Evolutionary conservation across 176 grass and related monocot genomes (phyloP), one percentile per base, ranked within the genome.

Genomic region (Dendrocalamus sinicus): DNA sequence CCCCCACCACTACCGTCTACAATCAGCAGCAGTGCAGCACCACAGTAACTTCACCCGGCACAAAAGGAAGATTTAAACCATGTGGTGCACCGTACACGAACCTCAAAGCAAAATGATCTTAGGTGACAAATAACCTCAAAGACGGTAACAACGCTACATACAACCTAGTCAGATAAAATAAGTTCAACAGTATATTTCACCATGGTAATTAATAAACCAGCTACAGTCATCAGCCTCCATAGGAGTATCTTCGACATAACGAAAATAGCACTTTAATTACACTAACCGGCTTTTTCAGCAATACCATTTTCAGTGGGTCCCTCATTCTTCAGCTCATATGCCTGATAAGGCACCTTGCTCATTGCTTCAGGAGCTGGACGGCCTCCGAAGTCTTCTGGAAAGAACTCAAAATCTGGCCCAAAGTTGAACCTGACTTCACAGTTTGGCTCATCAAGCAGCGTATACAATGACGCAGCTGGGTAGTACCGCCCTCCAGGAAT

Each of bases 381-480:
- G 50, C 52, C 79, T 75, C 88, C 92, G 22, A 99, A 96, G 81
- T 99, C 92, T 85, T 89, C 70, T 1, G 90, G 94, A 81, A 92
- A 96, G 65, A 83, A 88, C 19, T 88, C 72, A 1, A 99, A 99
- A 84, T 93, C 84, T 24, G 94, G 94, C 6, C 94, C 94, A 73
- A 99, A 96, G 77, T 96, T 99, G 87, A 99, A 99, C 67, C 46
- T 86, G 22, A 96, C 97, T 73, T 89, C 82, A 41, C 92, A 96
- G 77, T 89, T 96, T 19, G 90, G 88, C 66, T 99, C 81, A n/a
- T 91, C 87, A 77, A 89, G 97, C 24, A 96, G 67, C 5, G 97
- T 93, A 74, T 99, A 99, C 87, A 91, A 90, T 30, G 94, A 99
- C 19, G 90, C 92, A 9, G 97, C 94, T 54, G 97, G 97, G 82